Evolutionary conservation across 2,329 filamentous ascomycete genomes (phyloP), one percentile per base, ranked within the genome.

Genomic region (Beauveria sp.): DNA sequence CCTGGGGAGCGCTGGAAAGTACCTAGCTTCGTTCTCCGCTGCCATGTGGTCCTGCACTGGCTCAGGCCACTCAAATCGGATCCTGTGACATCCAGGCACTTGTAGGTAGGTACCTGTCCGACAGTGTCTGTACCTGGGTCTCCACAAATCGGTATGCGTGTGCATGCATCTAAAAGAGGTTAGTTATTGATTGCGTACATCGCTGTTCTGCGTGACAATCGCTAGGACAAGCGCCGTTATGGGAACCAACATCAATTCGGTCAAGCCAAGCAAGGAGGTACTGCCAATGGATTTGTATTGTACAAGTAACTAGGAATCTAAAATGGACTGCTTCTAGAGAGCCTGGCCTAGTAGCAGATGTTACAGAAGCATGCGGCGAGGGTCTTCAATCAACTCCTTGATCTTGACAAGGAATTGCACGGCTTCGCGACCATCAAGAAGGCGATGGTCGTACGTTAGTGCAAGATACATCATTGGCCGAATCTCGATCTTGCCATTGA

Each of bases 401-500:
- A 99, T 81, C 85, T 96, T 96, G 64, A 98, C 89, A 68, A 98
- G 81, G 83, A 98, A 98, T 65, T 93, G 95, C 46, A 96, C 92
- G 52, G 93, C 95, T 79, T 98, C 93, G 73, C 93, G 86, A 56
- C 95, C 95, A 74, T 98, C 95, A 26, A 99, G 82, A 55, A 99
- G 85, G 72, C 95, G 90, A 79, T 99, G 95, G 74, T 99, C 95
- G 73, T 99, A 99, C 16, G 95, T 99, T 63, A 99, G 83, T 47
- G 95, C 95, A 66, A 99, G 85, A 76, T 96, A 98, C 95, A 99
- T 99, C 92, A 99, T 98, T n/a, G 95, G 95, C 67, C 95, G 86
- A 68, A 96, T 90, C 75, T 97, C 93, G 62, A 98, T 82, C 80
- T 97, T 96, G 71, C 95, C 95, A 71, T 98, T 92, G 64, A 98